These are phyloP conservation scores for Lasiosphaeriaceae sp. DNA, from an alignment of 495 filamentous ascomycete genomes.

Conservation along the genomic window DNA sequence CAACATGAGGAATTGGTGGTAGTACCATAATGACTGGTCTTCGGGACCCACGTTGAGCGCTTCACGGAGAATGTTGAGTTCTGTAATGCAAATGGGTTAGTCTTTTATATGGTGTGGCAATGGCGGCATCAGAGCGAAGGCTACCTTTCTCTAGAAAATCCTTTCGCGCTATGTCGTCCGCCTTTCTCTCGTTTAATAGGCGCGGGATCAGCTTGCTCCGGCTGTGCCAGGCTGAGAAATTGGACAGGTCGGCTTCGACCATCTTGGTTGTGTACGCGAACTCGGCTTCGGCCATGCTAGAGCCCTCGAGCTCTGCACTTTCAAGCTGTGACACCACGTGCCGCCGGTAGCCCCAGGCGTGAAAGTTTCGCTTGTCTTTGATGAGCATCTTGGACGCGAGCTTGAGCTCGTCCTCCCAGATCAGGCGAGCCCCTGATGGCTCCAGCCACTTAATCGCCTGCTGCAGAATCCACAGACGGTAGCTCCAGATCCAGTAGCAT, in stretches of 20 bases:
- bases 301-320: conserved; percentile 44
- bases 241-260: conserved; percentile 77
- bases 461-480: conserved; percentile 82
- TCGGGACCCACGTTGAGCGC: conserved; percentile 82
- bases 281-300: conserved; percentile 70
- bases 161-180: conserved; percentile 57
- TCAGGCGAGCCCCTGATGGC: conserved; percentile 43
- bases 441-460: conserved; percentile 63
- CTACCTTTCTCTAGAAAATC: conserved; percentile 72
- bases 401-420: conserved; percentile 81
- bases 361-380: conserved; percentile 88
- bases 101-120: background rate
- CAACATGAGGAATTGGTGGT: conserved; percentile 79
- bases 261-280: conserved; percentile 87
- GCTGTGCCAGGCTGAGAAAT: conserved; percentile 97
- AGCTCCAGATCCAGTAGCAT: conserved; percentile 99
- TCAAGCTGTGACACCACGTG: conserved; percentile 69
- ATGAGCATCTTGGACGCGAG: conserved; percentile 82
- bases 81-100: conserved; percentile 35
- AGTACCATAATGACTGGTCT: conserved; percentile 95
- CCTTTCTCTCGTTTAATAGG: conserved; percentile 64
- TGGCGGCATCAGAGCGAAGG: too few species aligned
- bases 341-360: conserved; percentile 91
- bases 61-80: conserved; percentile 68
- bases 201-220: conserved; percentile 76